Base-by-base conservation (phyloP, 2,329 filamentous ascomycete genomes). In the Byssoonygena ceratinophila region DNA sequence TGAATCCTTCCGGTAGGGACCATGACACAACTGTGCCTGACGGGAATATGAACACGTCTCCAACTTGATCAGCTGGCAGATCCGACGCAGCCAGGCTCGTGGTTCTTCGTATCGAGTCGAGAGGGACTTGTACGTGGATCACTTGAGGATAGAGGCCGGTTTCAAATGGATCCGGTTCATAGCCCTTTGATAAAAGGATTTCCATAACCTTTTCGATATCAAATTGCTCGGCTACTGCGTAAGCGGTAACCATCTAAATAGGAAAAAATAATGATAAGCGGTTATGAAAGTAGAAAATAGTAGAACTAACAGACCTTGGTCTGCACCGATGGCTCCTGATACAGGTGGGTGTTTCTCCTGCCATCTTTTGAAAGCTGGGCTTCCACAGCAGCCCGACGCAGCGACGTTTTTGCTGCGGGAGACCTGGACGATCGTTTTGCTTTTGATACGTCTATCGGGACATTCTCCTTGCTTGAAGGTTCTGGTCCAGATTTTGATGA, bases 21-120 rank as follows among this genome's bases (percentile, higher is more conserved):
- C 92, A 98, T 22, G 87, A 84, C 4, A 97, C 92, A 6, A 97
- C 79, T 11, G 90, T 94, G 9, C 92, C 92, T 0, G 90, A 95
- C 7, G 91, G 89, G 59, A 98, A 98, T 53, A 98, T 83, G 64
- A 97, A 97, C 47, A 97, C 81, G 69, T 98, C 92, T 31, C 89
- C 90, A 54, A 81, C 67, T 63, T 74, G 74, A 51, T 71, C 74
- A 2, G 68, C 61, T 1, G 66, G 60, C 4, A 72, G 55, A 56
- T 69, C 66, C 34, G 62, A 56, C 16, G 68, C 62, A 4, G 65
- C 63, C 3, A 70, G 66, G 54, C 71, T 73, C 54, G 66, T 66
- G 25, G 71, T 68, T 48, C 71, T 67, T 36, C 68, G 67, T 51
- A 72, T 68, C 2, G 71, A 71, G 54, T 73, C 71, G 27, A 74